phyloP scores from a whole-genome alignment of 2,329 filamentous ascomycete genomes.

The Blastomyces gilchristii region DNA sequence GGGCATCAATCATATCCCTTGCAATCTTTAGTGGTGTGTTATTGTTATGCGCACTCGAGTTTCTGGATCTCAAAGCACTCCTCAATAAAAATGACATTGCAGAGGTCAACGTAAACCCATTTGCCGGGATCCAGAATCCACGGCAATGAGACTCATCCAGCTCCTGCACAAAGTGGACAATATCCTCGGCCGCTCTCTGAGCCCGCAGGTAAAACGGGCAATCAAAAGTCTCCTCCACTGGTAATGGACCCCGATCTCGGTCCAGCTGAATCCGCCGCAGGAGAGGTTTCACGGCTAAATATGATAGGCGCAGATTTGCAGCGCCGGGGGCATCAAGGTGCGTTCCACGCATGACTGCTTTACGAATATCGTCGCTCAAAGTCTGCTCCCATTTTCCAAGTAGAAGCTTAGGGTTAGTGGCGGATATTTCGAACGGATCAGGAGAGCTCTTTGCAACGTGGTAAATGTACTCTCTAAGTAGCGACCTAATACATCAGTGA shows the following conservation, averaged over 20 bases:
- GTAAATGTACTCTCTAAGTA: conserved; percentile 28
- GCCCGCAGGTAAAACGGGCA: conserved; percentile 34
- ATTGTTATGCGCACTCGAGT: conserved; percentile 23
- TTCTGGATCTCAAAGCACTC: conserved; percentile 39
- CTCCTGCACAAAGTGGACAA: conserved; percentile 41
- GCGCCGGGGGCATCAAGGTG: conserved; percentile 37
- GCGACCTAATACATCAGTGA: conserved; percentile 37
- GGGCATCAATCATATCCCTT: conserved; percentile 31
- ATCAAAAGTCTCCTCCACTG: conserved; percentile 12
- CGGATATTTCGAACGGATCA: conserved; percentile 17
- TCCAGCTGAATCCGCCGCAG: conserved; percentile 41
- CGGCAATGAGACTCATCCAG: conserved; percentile 35
- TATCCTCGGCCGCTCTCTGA: conserved; percentile 40
- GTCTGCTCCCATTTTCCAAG: conserved; percentile 40
- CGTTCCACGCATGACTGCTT: conserved; percentile 36
- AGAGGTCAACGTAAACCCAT: conserved; percentile 41
- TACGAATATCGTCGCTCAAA: conserved; percentile 30
- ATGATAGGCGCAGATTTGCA: conserved; percentile 44
- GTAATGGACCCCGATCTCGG: conserved; percentile 22
- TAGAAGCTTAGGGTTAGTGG: conserved; percentile 28
- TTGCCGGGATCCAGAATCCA: conserved; percentile 44
- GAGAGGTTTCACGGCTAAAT: conserved; percentile 41
- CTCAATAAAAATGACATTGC: conserved; percentile 44
- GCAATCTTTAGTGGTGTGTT: conserved; percentile 37
- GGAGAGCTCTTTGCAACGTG: conserved; percentile 22